Evolutionary conservation across 2,329 filamentous ascomycete genomes (phyloP).

Genomic region (Zymoseptoria pseudotritici): DNA sequence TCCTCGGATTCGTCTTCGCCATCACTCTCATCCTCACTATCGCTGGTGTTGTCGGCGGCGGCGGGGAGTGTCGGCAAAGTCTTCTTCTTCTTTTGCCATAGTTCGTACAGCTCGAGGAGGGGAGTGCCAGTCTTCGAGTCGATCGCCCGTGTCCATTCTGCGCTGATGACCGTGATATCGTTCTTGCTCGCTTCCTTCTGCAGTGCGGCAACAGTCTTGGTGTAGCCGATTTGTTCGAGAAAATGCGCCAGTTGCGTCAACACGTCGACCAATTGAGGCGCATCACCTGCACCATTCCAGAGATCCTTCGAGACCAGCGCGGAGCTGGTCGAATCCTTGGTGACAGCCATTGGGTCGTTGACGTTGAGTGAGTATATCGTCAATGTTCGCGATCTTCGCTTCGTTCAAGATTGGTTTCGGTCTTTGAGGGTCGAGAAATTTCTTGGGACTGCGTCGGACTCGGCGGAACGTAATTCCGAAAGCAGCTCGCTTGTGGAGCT

Average conservation of each 20-base stretch:
- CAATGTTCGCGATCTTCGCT: too few species aligned
- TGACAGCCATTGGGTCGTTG: not conserved
- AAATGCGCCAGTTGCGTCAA: slow-evolving; percentile 25
- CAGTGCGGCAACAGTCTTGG: slow-evolving; percentile 25
- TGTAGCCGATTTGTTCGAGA: slow-evolving; percentile 26
- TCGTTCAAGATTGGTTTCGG: too few species aligned
- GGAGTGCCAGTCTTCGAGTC: slow-evolving; percentile 13
- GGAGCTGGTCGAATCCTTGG: not conserved
- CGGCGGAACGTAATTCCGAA: not conserved
- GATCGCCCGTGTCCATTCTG: slow-evolving; percentile 15
- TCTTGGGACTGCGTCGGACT: not conserved
- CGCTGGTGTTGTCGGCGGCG: slow-evolving; percentile 8
- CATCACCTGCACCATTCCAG: slow-evolving; percentile 10
- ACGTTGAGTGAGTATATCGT: not conserved
- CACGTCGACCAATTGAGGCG: slow-evolving; percentile 13
- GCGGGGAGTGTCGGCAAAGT: slow-evolving; percentile 11
- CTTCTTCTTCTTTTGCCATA: slow-evolving; percentile 17
- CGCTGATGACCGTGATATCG: slow-evolving; percentile 19
- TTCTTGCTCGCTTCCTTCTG: slow-evolving; percentile 27
- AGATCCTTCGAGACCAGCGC: not conserved
- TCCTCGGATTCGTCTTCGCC: slow-evolving; percentile 7
- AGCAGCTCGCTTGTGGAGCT: not conserved
- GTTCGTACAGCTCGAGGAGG: slow-evolving; percentile 21
- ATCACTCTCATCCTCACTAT: slow-evolving; percentile 12
- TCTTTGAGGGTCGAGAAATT: not conserved